Evolutionary conservation across 73 alveolate genomes (phyloP).

Genomic region (Paramecium biaurelia): DNA sequence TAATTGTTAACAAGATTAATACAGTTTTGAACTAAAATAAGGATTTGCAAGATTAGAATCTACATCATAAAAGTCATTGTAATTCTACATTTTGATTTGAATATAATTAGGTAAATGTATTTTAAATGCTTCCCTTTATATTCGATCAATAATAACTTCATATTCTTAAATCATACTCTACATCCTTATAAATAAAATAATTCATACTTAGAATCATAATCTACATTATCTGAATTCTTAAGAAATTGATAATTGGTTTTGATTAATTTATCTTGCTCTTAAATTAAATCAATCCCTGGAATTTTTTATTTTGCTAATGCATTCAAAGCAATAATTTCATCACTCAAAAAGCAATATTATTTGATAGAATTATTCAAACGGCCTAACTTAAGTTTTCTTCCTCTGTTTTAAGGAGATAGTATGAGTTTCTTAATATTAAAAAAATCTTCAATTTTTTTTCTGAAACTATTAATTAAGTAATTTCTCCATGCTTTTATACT

Average conservation of each 20-base stretch:
- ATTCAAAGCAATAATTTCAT: not conserved
- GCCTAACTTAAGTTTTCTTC: not conserved
- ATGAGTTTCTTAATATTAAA: not conserved
- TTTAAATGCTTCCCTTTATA: conserved; percentile 1
- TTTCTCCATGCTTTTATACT: not conserved
- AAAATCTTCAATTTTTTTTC: not conserved
- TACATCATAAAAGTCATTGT: conserved; percentile 12
- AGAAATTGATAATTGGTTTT: not conserved
- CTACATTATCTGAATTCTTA: not conserved
- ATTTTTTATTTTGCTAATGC: not conserved
- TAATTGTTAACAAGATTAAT: not conserved
- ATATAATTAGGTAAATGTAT: not conserved
- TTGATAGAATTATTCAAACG: not conserved
- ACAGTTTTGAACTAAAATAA: not conserved
- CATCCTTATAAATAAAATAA: not conserved
- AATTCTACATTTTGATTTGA: not conserved
- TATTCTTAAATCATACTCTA: not conserved
- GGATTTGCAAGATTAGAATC: not conserved
- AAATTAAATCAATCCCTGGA: not conserved
- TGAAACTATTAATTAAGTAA: not conserved
- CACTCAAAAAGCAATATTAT: not conserved
- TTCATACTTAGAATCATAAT: not conserved
- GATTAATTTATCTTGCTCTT: not conserved
- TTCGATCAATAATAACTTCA: conserved; percentile 1
- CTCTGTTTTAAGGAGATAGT: not conserved